phyloP scores from a whole-genome alignment of 2,329 filamentous ascomycete species.

The Eurotiales sp. region DNA sequence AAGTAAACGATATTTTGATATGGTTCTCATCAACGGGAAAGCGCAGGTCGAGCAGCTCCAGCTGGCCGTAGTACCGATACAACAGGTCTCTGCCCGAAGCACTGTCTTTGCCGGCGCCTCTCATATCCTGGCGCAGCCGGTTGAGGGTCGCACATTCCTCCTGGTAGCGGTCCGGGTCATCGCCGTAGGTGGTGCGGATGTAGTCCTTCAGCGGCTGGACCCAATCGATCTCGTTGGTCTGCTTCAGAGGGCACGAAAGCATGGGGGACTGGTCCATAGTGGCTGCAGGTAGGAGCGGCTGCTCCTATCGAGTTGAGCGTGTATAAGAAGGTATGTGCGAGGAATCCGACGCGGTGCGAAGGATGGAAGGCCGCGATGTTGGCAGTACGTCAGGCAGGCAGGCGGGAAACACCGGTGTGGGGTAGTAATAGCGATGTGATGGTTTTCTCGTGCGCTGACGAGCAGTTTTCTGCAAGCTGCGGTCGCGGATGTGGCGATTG shows the following conservation, averaged over 20 bases:
- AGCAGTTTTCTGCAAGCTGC: too few relatives aligned
- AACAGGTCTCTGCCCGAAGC: constrained; percentile 87
- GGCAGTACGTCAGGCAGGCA: constrained; percentile 6
- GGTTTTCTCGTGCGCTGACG: too few relatives aligned
- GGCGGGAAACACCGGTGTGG: neutral
- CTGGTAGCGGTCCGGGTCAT: constrained; percentile 91
- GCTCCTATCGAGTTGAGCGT: constrained; percentile 31
- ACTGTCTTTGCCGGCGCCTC: constrained; percentile 94
- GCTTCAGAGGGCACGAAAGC: constrained; percentile 88
- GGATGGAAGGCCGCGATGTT: constrained; percentile 6
- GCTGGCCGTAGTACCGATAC: constrained; percentile 95
- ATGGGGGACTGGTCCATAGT: constrained; percentile 83
- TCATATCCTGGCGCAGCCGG: constrained; percentile 94
- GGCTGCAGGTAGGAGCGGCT: constrained; percentile 31
- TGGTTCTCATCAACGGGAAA: constrained; percentile 98
- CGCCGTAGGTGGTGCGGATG: constrained; percentile 89
- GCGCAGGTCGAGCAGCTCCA: constrained; percentile 87
- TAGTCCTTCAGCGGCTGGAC: constrained; percentile 85
- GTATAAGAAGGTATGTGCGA: neutral
- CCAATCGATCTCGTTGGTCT: constrained; percentile 99
- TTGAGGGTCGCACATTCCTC: constrained; percentile 95
- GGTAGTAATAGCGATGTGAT: too few relatives aligned
- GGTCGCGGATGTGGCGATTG: too few relatives aligned
- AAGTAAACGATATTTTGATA: constrained; percentile 98
- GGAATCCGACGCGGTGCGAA: neutral